Conservation (phyloP, 2,329 filamentous ascomycete genomes). For the Botryotinia calthae region DNA sequence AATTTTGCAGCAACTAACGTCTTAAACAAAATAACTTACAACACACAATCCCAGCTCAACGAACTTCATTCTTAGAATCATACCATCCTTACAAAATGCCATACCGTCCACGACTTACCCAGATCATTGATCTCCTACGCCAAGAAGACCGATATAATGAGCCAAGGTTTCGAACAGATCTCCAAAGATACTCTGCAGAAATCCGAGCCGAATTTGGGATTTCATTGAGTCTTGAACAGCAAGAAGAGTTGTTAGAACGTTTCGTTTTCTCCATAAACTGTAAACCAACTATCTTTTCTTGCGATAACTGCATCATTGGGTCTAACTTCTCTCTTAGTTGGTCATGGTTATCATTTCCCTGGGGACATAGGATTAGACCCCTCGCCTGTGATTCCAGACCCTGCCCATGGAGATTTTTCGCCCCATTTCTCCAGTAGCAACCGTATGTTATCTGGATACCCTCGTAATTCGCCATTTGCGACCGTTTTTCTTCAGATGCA, state of each 20-base stretch:
- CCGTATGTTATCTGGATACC: too few species aligned
- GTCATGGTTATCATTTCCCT: not conserved
- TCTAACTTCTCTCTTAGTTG: not conserved
- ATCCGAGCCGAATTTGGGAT: not conserved
- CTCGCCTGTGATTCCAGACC: not conserved
- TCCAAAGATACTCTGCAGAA: not conserved
- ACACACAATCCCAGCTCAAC: not conserved
- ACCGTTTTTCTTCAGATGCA: not conserved
- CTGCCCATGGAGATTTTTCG: fast-evolving
- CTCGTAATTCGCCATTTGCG: not conserved
- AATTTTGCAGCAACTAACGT: not conserved
- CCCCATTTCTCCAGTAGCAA: not conserved
- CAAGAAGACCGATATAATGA: not conserved
- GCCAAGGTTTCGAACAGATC: not conserved
- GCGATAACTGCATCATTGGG: not conserved
- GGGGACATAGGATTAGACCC: not conserved
- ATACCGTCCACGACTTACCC: not conserved
- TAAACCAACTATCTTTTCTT: not conserved
- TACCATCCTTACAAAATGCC: not conserved
- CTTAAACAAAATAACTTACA: too few species aligned
- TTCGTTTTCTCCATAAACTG: not conserved
- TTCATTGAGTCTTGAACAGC: not conserved
- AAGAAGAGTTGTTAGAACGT: not conserved
- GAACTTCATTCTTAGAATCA: not conserved
- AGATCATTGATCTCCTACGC: not conserved